Evolutionary conservation across 257 asterid species (phyloP).

Genomic region (Apocynum venetum): DNA sequence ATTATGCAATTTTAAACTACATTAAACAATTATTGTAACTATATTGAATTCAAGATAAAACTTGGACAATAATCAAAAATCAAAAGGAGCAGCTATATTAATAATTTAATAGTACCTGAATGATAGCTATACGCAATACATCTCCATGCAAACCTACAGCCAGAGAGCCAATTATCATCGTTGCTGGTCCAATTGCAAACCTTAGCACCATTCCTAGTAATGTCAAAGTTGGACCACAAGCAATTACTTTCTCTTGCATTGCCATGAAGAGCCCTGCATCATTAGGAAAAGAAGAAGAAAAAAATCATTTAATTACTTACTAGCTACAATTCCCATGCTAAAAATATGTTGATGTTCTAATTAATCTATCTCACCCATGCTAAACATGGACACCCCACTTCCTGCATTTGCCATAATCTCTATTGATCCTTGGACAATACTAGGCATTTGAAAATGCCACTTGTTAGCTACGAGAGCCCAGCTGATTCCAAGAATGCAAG

Average conservation of each 20-base stretch:
- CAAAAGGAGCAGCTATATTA: too few relatives aligned
- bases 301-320: background rate
- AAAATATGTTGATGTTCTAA: too few relatives aligned
- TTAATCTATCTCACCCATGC: slow-evolving; percentile 40
- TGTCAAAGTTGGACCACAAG: slow-evolving; percentile 44
- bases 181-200: slow-evolving; percentile 52
- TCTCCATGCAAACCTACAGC: slow-evolving; percentile 50
- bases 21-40: too few relatives aligned
- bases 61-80: too few relatives aligned
- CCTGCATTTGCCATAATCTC: slow-evolving; percentile 74
- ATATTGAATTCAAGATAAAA: too few relatives aligned
- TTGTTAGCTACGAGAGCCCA: slow-evolving; percentile 50
- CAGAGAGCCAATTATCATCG: slow-evolving; percentile 42
- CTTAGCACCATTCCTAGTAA: slow-evolving; percentile 48
- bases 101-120: slow-evolving; percentile 36
- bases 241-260: slow-evolving; percentile 53
- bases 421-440: slow-evolving; percentile 57
- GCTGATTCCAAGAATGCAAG: slow-evolving; percentile 58
- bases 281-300: too few relatives aligned
- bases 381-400: slow-evolving; percentile 71
- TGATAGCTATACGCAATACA: slow-evolving; percentile 38
- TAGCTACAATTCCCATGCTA: too few relatives aligned
- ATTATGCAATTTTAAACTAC: too few relatives aligned
- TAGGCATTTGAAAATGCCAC: slow-evolving; percentile 58
- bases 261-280: slow-evolving; percentile 76